Conservation (phyloP, 208 protist species). For the Leishmania aethiopica region DNA sequence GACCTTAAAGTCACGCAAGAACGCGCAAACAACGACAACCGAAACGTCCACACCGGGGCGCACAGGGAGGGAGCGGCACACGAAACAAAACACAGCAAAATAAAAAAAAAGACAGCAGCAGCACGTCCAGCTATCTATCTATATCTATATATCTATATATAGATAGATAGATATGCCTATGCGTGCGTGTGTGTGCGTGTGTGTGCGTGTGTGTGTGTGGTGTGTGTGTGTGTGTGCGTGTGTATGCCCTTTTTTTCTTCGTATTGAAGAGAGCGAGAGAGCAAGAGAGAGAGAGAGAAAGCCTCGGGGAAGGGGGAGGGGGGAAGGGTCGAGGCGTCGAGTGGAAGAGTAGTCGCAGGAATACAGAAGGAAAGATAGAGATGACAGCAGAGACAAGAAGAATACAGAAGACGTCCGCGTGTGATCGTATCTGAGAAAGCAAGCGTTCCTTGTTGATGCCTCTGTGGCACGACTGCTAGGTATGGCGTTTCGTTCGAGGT, state of each 20-base stretch:
- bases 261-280: not conserved
- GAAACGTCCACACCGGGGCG: not conserved
- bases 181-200: too few species aligned
- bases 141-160: conserved; percentile 1
- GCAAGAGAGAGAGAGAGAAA: too few species aligned
- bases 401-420: not conserved
- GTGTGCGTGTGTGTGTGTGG: not conserved
- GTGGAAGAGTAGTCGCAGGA: not conserved
- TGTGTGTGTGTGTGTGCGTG: too few species aligned
- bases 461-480: not conserved
- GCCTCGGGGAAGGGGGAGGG: too few species aligned
- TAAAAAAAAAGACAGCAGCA: not conserved
- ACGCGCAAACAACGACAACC: too few species aligned
- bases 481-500: not conserved
- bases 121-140: not conserved
- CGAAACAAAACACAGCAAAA: not conserved
- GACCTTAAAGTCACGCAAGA: too few species aligned
- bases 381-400: not conserved
- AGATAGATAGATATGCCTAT: not conserved
- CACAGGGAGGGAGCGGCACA: not conserved
- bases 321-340: too few species aligned
- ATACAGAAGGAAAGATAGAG: not conserved
- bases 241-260: not conserved
- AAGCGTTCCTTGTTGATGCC: not conserved
- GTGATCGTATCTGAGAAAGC: not conserved